phyloP scores from a whole-genome alignment of 2,329 filamentous ascomycete genomes.

The Aspergillus fumigatiaffinis region DNA sequence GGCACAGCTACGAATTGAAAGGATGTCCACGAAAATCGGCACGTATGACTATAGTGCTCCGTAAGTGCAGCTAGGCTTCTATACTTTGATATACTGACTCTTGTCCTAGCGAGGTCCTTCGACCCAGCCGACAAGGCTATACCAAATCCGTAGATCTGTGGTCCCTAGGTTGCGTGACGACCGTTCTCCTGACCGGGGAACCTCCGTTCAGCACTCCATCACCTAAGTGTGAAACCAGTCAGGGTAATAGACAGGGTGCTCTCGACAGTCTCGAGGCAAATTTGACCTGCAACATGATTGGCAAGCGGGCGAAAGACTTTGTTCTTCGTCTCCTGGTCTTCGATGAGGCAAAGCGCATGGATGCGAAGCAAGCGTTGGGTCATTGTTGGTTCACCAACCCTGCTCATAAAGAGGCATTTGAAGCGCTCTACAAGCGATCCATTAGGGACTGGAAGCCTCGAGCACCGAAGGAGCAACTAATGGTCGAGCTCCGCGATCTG shows the following conservation, averaged over 20 bases:
- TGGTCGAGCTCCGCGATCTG: conserved; percentile 10
- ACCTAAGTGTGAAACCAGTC: conserved; percentile 22
- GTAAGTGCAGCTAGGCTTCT: conserved; percentile 38
- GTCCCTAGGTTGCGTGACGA: conserved; percentile 56
- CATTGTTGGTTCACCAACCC: conserved; percentile 56
- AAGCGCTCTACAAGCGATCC: conserved; percentile 48
- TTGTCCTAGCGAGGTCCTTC: conserved; percentile 22
- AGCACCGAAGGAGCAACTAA: conserved; percentile 3
- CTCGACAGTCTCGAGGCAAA: conserved; percentile 44
- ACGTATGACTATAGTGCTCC: conserved; percentile 58
- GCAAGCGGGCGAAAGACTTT: conserved; percentile 49
- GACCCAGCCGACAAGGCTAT: conserved; percentile 41
- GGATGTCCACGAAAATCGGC: conserved; percentile 55
- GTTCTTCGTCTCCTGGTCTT: conserved; percentile 49
- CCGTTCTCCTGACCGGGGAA: conserved; percentile 49
- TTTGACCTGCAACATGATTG: conserved; percentile 41
- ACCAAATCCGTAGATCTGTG: conserved; percentile 59
- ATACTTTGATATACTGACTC: not conserved
- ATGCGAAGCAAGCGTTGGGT: conserved; percentile 49
- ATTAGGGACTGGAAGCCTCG: conserved; percentile 50
- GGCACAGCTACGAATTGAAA: conserved; percentile 23
- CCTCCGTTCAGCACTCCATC: conserved; percentile 43
- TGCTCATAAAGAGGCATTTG: conserved; percentile 45
- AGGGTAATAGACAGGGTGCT: conserved; percentile 38
- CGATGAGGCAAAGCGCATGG: conserved; percentile 49